Evolutionary conservation across 768 basidiomycete genomes (phyloP).

Genomic region (Suillus plorans): DNA sequence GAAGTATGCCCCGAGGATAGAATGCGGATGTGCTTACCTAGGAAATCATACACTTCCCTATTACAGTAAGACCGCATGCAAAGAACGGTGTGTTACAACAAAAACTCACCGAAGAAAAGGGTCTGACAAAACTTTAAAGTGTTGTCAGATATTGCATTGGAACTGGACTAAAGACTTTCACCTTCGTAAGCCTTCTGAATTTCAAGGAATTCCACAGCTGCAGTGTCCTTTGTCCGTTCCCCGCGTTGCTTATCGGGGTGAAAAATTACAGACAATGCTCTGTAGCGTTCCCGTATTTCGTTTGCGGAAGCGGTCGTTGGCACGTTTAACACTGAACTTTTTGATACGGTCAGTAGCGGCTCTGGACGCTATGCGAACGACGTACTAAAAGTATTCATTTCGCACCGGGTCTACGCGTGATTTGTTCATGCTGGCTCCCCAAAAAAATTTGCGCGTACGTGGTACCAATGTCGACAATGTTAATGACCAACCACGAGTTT

Average conservation of each 20-base stretch:
- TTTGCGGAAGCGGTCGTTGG: constrained; percentile 57
- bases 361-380: background rate
- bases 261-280: constrained; percentile 69
- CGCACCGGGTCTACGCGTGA: constrained; percentile 6
- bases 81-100: constrained; percentile 9
- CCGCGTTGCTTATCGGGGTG: constrained; percentile 84
- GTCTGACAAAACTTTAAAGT: constrained; percentile 62
- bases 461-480: background rate
- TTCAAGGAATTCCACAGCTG: constrained; percentile 67
- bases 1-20: constrained; percentile 4
- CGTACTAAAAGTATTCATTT: constrained; percentile 30
- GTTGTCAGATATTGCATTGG: background rate
- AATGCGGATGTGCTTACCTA: constrained; percentile 45
- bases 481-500: background rate
- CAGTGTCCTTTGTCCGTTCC: constrained; percentile 52
- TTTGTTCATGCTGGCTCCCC: background rate
- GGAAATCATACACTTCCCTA: constrained; percentile 73
- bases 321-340: constrained; percentile 70
- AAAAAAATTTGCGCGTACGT: background rate
- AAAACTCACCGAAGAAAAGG: constrained; percentile 59
- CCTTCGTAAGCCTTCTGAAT: constrained; percentile 86
- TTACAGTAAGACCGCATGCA: constrained; percentile 11
- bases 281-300: constrained; percentile 76
- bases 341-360: constrained; percentile 2
- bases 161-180: constrained; percentile 21